phyloP scores from a whole-genome alignment of 2,329 filamentous ascomycete species.

The Claviceps maximensis region DNA sequence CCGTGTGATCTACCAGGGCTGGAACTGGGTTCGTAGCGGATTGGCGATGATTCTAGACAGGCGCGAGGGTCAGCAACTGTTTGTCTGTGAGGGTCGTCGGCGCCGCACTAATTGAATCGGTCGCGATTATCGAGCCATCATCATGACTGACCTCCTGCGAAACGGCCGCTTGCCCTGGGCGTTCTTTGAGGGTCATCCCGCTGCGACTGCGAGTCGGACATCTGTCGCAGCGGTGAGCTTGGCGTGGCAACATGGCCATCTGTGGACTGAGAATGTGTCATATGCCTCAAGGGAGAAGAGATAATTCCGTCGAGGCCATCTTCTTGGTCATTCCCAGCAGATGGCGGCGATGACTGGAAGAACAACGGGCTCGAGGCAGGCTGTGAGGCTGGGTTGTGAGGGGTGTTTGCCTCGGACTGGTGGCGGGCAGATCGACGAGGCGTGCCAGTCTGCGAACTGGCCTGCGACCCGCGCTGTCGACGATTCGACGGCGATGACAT shows the following conservation, averaged over 20 bases:
- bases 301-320: slow-evolving; percentile 23
- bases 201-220: slow-evolving; percentile 41
- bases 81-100: not conserved
- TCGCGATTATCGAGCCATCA: not conserved
- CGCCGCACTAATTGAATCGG: not conserved
- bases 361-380: slow-evolving; percentile 71
- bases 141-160: slow-evolving; percentile 45
- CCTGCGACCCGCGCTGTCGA: slow-evolving; percentile 38
- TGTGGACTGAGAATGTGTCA: slow-evolving; percentile 43
- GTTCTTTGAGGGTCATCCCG: slow-evolving; percentile 48
- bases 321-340: slow-evolving; percentile 11
- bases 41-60: slow-evolving; percentile 70
- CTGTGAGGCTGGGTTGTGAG: slow-evolving; percentile 35
- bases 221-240: slow-evolving; percentile 48
- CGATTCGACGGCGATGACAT: slow-evolving; percentile 35
- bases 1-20: slow-evolving; percentile 57
- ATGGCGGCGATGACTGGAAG: slow-evolving; percentile 42
- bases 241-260: slow-evolving; percentile 24
- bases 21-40: slow-evolving; percentile 82
- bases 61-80: slow-evolving; percentile 5
- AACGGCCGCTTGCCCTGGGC: slow-evolving; percentile 49
- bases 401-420: slow-evolving; percentile 23
- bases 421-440: slow-evolving; percentile 29
- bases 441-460: slow-evolving; percentile 38
- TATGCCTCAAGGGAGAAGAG: slow-evolving; percentile 43